These are phyloP conservation scores for Suillus placidus DNA, from an alignment of 768 basidiomycete species.

Conservation along the genomic window DNA sequence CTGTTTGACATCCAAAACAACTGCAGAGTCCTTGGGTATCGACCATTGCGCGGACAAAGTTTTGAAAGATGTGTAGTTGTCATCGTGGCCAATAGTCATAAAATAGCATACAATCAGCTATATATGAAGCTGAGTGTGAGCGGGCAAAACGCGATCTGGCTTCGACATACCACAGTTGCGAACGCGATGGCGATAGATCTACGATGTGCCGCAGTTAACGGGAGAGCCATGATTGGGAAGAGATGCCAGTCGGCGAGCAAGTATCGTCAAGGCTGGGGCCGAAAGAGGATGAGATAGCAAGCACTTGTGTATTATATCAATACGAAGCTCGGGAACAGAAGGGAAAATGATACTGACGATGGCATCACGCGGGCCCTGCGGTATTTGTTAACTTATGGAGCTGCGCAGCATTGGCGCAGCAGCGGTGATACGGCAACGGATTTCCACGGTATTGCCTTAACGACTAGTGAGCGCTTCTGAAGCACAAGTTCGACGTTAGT, in stretches of 20 bases:
- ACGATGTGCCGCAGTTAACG: slow-evolving; percentile 32
- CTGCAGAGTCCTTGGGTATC: slow-evolving; percentile 1
- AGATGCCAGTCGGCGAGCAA: not conserved
- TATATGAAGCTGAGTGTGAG: not conserved
- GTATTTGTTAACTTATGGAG: not conserved
- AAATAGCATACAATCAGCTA: slow-evolving; percentile 28
- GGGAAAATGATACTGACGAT: not conserved
- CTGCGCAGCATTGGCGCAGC: slow-evolving; percentile 10
- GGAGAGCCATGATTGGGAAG: slow-evolving; percentile 22
- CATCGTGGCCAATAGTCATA: slow-evolving; percentile 16
- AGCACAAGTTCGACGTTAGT: not conserved
- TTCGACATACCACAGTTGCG: slow-evolving; percentile 27
- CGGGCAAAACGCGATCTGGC: not conserved
- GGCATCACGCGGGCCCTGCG: too few relatives aligned
- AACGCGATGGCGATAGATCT: slow-evolving; percentile 31
- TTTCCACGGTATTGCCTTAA: not conserved
- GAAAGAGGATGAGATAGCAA: not conserved
- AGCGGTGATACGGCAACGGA: not conserved
- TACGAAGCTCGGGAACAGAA: not conserved
- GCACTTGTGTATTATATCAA: slow-evolving; percentile 1
- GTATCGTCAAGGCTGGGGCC: not conserved
- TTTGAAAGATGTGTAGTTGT: slow-evolving; percentile 6
- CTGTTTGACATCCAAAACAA: not conserved
- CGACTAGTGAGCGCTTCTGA: not conserved
- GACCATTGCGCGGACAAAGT: slow-evolving; percentile 10